Evolutionary conservation across 352 stramenopile species (phyloP).

Genomic region (Hyaloperonospora brassicae): DNA sequence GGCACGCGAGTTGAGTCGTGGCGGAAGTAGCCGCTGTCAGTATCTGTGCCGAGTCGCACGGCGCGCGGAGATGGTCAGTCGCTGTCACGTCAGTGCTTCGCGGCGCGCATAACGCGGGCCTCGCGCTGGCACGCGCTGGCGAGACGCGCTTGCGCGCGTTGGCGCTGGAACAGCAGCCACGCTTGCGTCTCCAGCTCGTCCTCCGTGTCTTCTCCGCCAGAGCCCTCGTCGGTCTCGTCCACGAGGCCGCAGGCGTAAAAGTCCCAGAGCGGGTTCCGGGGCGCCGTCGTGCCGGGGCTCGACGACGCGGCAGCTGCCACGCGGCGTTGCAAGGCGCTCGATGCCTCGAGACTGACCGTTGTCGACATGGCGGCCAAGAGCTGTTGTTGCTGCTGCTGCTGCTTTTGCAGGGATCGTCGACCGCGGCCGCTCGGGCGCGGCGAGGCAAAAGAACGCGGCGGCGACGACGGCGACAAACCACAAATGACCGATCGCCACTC

Average conservation of each 20-base stretch:
- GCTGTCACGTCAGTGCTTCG: constrained; percentile 17
- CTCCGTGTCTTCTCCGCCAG: constrained; percentile 48
- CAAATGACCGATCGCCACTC: constrained; percentile 7
- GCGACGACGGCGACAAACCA: constrained; percentile 11
- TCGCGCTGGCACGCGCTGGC: constrained; percentile 35
- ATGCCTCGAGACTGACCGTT: constrained; percentile 16
- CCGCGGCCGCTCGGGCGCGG: constrained; percentile 19
- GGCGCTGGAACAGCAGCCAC: constrained; percentile 52
- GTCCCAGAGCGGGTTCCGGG: constrained; percentile 33
- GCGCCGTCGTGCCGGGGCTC: constrained; percentile 5
- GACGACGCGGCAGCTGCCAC: constrained; percentile 3
- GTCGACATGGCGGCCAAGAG: constrained; percentile 14
- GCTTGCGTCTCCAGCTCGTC: constrained; percentile 47
- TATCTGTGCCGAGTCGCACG: too few relatives aligned
- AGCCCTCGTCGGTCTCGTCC: constrained; percentile 33
- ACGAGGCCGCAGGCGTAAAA: constrained; percentile 59
- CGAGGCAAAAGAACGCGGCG: background rate
- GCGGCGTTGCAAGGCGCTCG: constrained; percentile 13
- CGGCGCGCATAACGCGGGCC: constrained; percentile 13
- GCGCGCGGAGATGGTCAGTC: constrained; percentile 1
- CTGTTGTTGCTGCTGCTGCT: background rate
- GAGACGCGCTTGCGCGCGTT: constrained; percentile 39
- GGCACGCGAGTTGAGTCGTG: too few relatives aligned
- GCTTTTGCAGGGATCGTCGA: constrained; percentile 12
- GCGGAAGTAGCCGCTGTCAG: too few relatives aligned